phyloP scores from a whole-genome alignment of 1,284 basidiomycete genomes.

The Dichomitus squalens region DNA sequence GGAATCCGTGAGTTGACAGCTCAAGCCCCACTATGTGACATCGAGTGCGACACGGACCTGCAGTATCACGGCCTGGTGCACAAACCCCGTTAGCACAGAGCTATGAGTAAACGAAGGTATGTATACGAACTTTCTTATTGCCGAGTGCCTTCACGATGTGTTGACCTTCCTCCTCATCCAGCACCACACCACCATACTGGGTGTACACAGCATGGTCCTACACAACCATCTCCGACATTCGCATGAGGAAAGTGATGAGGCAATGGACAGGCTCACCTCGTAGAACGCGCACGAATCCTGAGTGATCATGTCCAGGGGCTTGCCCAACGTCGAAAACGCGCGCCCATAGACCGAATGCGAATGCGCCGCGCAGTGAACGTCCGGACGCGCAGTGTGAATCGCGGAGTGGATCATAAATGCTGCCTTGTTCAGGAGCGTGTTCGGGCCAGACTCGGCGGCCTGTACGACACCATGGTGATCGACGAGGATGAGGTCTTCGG shows the following conservation, averaged over 20 bases:
- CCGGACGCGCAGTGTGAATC: slow-evolving; percentile 61
- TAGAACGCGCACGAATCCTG: slow-evolving; percentile 54
- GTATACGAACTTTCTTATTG: slow-evolving; percentile 41
- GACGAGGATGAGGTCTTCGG: slow-evolving; percentile 48
- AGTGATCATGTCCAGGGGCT: slow-evolving; percentile 53
- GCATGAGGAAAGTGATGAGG: neutral
- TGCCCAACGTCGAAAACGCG: slow-evolving; percentile 61
- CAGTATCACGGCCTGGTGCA: slow-evolving; percentile 12
- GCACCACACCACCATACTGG: slow-evolving; percentile 59
- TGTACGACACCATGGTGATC: slow-evolving; percentile 52
- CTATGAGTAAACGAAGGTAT: slow-evolving; percentile 23
- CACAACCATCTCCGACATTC: neutral
- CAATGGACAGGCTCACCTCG: slow-evolving; percentile 24
- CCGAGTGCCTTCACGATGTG: slow-evolving; percentile 59
- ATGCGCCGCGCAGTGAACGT: slow-evolving; percentile 68
- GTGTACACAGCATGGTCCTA: slow-evolving; percentile 44
- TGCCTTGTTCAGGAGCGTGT: slow-evolving; percentile 44
- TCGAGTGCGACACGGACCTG: neutral
- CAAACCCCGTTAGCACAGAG: neutral
- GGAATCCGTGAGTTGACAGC: neutral
- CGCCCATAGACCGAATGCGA: slow-evolving; percentile 66
- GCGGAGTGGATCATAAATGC: slow-evolving; percentile 58
- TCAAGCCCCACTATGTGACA: too few species aligned
- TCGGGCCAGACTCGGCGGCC: slow-evolving; percentile 41
- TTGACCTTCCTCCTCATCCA: slow-evolving; percentile 57